phyloP scores from a whole-genome alignment of 352 stramenopile genomes.

The Globisporangium takayamanum region DNA sequence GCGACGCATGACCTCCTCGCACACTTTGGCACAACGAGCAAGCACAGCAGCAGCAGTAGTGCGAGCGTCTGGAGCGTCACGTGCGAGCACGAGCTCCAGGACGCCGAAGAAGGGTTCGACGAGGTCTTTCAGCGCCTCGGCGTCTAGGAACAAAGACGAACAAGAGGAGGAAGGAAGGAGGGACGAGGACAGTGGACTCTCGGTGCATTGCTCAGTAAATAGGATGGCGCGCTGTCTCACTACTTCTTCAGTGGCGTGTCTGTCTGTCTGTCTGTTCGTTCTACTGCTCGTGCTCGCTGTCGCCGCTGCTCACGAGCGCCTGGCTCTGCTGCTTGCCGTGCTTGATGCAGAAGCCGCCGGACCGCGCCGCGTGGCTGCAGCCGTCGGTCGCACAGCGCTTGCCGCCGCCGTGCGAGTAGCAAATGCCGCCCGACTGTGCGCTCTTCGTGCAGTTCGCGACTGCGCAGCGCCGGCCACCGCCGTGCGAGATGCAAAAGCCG shows the following conservation, averaged over 20 bases:
- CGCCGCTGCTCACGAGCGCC: no score
- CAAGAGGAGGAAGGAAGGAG: no score
- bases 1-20: conserved; percentile 21
- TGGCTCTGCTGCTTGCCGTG: conserved; percentile 63
- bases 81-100: conserved; percentile 35
- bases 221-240: background rate
- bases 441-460: conserved; percentile 72
- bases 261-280: background rate
- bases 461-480: conserved; percentile 65
- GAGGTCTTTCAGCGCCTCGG: conserved; percentile 6
- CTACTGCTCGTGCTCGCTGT: conserved; percentile 2
- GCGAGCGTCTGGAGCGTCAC: conserved; percentile 21
- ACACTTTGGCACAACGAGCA: conserved; percentile 12
- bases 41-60: background rate
- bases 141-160: background rate
- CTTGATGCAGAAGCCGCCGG: conserved; percentile 78
- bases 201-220: background rate
- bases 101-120: conserved; percentile 33
- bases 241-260: no score
- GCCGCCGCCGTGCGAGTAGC: conserved; percentile 79
- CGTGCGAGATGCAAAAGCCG: conserved; percentile 78
- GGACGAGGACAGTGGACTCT: no score
- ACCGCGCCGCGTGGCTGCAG: conserved; percentile 74
- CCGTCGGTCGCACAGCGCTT: conserved; percentile 72
- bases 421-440: conserved; percentile 75